A percentile compares a stretch with the other conserved stretches of the same genome.
Evolutionary conservation across 495 filamentous ascomycete genomes (phyloP).

Genomic region (Aspergillus hancockii): DNA sequence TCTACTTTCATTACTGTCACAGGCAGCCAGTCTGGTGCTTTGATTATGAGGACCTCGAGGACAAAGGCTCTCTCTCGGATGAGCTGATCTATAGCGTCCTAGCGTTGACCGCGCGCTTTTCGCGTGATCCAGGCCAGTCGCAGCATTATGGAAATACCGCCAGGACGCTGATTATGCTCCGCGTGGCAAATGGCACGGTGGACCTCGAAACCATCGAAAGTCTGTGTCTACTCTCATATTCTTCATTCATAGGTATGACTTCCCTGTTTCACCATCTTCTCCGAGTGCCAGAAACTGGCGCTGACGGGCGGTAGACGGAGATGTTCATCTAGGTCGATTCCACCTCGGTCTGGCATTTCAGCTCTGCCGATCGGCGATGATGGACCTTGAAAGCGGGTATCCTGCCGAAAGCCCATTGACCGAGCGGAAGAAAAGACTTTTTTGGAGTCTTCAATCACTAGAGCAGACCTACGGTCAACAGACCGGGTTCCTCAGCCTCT

Average conservation of each 20-base stretch:
- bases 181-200: slow-evolving; percentile 48
- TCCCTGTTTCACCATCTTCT: no score
- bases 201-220: slow-evolving; percentile 47
- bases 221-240: slow-evolving; percentile 45
- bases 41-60: slow-evolving; percentile 42
- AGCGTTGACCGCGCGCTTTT: slow-evolving; percentile 43
- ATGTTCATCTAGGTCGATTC: slow-evolving; percentile 42
- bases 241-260: slow-evolving; percentile 41
- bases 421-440: slow-evolving; percentile 46
- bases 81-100: slow-evolving; percentile 47
- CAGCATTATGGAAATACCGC: slow-evolving; percentile 44
- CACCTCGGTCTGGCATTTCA: slow-evolving; percentile 46
- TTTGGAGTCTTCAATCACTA: slow-evolving; percentile 47
- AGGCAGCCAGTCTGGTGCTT: slow-evolving; percentile 52
- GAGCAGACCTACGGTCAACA: slow-evolving; percentile 46
- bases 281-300: slow-evolving; percentile 4
- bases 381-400: slow-evolving; percentile 41
- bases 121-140: slow-evolving; percentile 37
- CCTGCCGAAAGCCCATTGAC: slow-evolving; percentile 26
- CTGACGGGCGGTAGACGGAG: slow-evolving; percentile 31
- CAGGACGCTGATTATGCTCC: slow-evolving; percentile 46
- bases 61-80: slow-evolving; percentile 37
- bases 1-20: slow-evolving; percentile 50
- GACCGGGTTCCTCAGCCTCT: slow-evolving; percentile 37
- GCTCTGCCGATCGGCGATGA: slow-evolving; percentile 45